Evolutionary conservation across 108 stramenopile species (phyloP).

Genomic region (Conticribra weissflogii): DNA sequence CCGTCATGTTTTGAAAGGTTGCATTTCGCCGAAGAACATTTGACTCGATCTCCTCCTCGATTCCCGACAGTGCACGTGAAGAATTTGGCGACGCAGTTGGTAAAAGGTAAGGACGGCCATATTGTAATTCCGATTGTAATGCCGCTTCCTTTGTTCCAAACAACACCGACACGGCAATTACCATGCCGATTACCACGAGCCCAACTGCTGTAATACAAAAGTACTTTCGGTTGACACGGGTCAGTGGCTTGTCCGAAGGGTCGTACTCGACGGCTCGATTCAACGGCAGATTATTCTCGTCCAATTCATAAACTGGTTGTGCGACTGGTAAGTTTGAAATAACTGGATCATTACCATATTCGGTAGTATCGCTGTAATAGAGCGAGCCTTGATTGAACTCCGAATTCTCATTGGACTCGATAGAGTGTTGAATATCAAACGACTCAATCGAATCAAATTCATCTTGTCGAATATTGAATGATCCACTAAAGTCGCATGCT

Average conservation of each 20-base stretch:
- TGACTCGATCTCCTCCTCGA: not conserved
- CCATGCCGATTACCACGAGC: not conserved
- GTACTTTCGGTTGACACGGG: not conserved
- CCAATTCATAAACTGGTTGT: not conserved
- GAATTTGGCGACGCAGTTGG: not conserved
- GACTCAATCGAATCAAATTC: no score
- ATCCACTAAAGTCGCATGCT: no score
- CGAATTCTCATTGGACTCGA: no score
- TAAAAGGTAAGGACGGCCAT: not conserved
- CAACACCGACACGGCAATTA: not conserved
- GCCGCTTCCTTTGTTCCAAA: not conserved
- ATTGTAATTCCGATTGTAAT: not conserved
- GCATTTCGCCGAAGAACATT: conserved; percentile 10
- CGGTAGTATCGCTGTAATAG: no score
- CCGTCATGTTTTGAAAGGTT: conserved; percentile 4
- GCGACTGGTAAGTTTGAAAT: no score
- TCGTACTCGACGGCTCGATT: not conserved
- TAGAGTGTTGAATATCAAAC: no score
- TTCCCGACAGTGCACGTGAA: not conserved
- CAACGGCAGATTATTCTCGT: not conserved
- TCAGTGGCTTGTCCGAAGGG: not conserved
- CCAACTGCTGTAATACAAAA: not conserved
- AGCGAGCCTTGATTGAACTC: no score
- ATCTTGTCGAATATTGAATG: no score
- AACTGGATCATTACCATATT: no score